These are phyloP conservation scores for Talaromyces ruber DNA, from an alignment of 495 filamentous ascomycete species.

Conservation along the genomic window DNA sequence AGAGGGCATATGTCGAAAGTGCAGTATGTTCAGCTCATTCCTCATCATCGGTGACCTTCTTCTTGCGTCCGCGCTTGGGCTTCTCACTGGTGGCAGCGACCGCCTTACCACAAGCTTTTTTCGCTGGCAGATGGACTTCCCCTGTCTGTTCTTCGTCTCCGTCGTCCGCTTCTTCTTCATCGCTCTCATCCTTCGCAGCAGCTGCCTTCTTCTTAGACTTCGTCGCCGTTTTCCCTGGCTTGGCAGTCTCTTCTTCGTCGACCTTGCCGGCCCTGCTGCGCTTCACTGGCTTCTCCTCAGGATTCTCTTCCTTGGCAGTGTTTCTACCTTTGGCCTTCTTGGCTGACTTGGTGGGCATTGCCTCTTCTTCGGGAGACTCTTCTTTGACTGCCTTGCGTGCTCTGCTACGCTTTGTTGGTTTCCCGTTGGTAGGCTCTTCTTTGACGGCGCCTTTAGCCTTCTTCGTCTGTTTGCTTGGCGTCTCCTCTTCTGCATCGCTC, in stretches of 20 bases:
- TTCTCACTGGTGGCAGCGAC: conserved; percentile 12
- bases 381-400: conserved; percentile 11
- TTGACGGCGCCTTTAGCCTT: conserved; percentile 6
- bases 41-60: conserved; percentile 15
- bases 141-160: background rate
- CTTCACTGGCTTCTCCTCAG: conserved; percentile 17
- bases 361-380: background rate
- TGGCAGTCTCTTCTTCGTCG: conserved; percentile 1
- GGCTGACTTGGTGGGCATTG: conserved; percentile 10
- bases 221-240: background rate
- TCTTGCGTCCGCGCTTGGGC: conserved; percentile 23
- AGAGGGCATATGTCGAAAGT: background rate
- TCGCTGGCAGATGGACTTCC: background rate
- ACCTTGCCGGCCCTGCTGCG: conserved; percentile 12
- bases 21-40: background rate
- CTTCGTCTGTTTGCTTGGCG: conserved; percentile 12
- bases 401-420: conserved; percentile 14
- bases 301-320: conserved; percentile 5
- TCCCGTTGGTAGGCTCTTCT: conserved; percentile 10
- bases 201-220: conserved; percentile 15
- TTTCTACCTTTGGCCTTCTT: conserved; percentile 6
- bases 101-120: conserved; percentile 1
- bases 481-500: conserved; percentile 10
- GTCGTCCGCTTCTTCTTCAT: background rate
- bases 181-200: background rate